Percentiles rank a stretch among this genome's conserved stretches.
Conservation (phyloP, 768 basidiomycete genomes). For the Boletellus emodensis region DNA sequence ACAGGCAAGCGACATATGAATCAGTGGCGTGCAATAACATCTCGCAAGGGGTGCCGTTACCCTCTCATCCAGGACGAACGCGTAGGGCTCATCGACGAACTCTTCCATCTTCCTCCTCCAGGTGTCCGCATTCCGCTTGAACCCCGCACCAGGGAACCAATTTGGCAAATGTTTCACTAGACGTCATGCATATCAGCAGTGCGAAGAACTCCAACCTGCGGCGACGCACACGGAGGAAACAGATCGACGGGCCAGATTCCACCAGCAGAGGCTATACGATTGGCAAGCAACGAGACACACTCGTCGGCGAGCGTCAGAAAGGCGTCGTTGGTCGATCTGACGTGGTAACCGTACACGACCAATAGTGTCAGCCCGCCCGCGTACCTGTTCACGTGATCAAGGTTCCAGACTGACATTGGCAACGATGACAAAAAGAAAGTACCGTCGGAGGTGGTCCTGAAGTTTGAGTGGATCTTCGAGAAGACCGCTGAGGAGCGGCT, state of each 20-base stretch:
- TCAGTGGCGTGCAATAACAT: neutral
- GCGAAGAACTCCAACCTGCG: too few relatives aligned
- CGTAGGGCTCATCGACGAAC: slow-evolving; percentile 61
- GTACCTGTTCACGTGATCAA: slow-evolving; percentile 36
- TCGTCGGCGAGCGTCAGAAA: slow-evolving; percentile 42
- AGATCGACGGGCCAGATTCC: slow-evolving; percentile 43
- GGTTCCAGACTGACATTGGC: slow-evolving; percentile 3
- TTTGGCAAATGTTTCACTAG: slow-evolving; percentile 52
- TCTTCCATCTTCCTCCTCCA: slow-evolving; percentile 67
- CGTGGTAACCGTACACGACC: slow-evolving; percentile 61
- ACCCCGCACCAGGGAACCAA: slow-evolving; percentile 68
- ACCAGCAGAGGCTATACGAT: slow-evolving; percentile 40
- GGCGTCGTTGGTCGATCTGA: slow-evolving; percentile 36
- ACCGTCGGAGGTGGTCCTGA: slow-evolving; percentile 36
- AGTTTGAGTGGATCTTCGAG: slow-evolving; percentile 39
- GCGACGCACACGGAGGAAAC: slow-evolving; percentile 33
- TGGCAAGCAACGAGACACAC: slow-evolving; percentile 39
- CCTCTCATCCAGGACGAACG: slow-evolving; percentile 53
- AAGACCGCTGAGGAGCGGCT: slow-evolving; percentile 53
- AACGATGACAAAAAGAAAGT: neutral
- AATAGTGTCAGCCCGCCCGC: slow-evolving; percentile 51
- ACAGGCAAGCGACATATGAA: neutral
- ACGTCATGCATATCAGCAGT: neutral
- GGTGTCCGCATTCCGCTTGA: slow-evolving; percentile 52
- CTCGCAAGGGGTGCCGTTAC: slow-evolving; percentile 30